phyloP scores from a whole-genome alignment of 2,329 filamentous ascomycete genomes.

The Pseudogymnoascus sp. region DNA sequence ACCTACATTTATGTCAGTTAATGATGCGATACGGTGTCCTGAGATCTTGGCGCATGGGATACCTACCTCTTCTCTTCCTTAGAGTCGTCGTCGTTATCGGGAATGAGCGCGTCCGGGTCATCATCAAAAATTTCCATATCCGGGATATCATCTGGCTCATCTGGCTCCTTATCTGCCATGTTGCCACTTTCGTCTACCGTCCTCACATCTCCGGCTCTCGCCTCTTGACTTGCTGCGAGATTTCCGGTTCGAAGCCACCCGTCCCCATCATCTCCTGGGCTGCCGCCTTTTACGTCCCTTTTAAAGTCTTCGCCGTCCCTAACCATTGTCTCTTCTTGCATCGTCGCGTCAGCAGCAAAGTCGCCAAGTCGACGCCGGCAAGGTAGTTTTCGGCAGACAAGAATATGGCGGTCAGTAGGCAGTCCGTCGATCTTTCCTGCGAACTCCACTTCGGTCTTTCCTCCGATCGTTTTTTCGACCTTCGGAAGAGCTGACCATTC shows the following conservation, averaged over 20 bases:
- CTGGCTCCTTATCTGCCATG: conserved; percentile 62
- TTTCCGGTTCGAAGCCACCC: conserved; percentile 90
- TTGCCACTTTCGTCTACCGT: conserved; percentile 82
- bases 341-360: conserved; percentile 52
- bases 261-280: conserved; percentile 60
- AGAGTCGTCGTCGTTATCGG: no score
- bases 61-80: conserved; percentile 44
- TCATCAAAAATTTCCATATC: conserved; percentile 67
- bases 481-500: no score
- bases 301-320: conserved; percentile 63
- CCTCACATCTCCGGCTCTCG: conserved; percentile 70
- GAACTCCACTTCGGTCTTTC: no score
- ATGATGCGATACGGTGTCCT: conserved; percentile 46
- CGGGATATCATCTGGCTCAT: conserved; percentile 76
- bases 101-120: conserved; percentile 90
- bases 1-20: conserved; percentile 13
- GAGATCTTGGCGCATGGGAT: conserved; percentile 13
- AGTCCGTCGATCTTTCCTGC: no score
- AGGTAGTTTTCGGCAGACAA: conserved; percentile 91
- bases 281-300: conserved; percentile 36
- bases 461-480: no score
- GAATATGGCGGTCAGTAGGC: conserved; percentile 52
- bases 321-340: conserved; percentile 75
- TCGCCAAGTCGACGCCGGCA: conserved; percentile 88
- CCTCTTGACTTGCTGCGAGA: conserved; percentile 64